phyloP scores from a whole-genome alignment of 257 asterid species.

The Fraxinus pennsylvanica region DNA sequence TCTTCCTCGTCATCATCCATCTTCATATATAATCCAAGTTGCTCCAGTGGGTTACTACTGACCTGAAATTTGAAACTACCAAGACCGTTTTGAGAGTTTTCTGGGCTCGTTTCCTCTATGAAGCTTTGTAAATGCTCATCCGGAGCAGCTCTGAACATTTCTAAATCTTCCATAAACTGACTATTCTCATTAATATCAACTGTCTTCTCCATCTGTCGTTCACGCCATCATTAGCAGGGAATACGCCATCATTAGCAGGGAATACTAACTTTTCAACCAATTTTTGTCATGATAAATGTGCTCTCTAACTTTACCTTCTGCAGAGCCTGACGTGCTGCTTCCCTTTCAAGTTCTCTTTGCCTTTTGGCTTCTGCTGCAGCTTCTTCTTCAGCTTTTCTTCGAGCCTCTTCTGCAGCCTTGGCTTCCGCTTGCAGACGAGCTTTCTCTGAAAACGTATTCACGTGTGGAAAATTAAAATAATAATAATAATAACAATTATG shows the following conservation, averaged over 20 bases:
- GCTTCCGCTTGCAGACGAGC: slow-evolving; percentile 84
- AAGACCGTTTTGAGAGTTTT: slow-evolving; percentile 43
- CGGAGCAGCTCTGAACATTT: slow-evolving; percentile 62
- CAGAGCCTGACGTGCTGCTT: slow-evolving; percentile 87
- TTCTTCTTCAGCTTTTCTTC: slow-evolving; percentile 64
- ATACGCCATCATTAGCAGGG: slow-evolving; percentile 3
- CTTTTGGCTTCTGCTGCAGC: slow-evolving; percentile 69
- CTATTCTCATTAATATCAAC: slow-evolving; percentile 71
- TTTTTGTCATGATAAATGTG: background rate
- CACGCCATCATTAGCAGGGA: slow-evolving; percentile 5
- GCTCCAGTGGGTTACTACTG: slow-evolving; percentile 67
- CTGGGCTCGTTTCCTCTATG: slow-evolving; percentile 62
- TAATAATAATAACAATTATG: background rate
- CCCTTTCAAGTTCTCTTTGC: slow-evolving; percentile 75
- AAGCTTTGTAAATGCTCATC: slow-evolving; percentile 53
- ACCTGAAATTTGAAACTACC: slow-evolving; percentile 66
- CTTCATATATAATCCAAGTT: slow-evolving; percentile 74
- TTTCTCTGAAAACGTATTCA: slow-evolving; percentile 49
- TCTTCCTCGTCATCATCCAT: slow-evolving; percentile 71
- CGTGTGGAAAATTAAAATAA: background rate
- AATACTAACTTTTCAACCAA: background rate
- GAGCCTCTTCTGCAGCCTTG: slow-evolving; percentile 72
- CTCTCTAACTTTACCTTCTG: slow-evolving; percentile 49
- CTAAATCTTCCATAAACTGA: slow-evolving; percentile 68
- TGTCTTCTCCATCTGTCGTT: slow-evolving; percentile 72